These are phyloP conservation scores for Closterium sp. DNA, from an alignment of 139 green algal species.

Conservation along the genomic window DNA sequence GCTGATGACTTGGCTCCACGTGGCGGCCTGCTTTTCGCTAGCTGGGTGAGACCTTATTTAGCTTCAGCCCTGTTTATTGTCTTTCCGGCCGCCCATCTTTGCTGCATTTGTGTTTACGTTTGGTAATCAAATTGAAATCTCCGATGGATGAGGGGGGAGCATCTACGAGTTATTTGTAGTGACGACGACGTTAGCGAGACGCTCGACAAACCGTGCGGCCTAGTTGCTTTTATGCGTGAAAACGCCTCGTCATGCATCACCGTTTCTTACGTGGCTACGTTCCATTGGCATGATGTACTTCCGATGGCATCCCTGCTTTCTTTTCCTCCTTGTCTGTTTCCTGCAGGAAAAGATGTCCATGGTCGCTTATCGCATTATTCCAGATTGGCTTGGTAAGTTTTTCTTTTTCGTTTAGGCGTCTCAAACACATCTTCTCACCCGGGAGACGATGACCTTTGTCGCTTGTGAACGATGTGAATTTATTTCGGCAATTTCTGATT, in stretches of 20 bases:
- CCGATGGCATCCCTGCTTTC: background rate
- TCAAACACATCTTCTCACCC: too few relatives aligned
- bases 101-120: background rate
- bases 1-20: conserved; percentile 14
- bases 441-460: too few relatives aligned
- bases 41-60: conserved; percentile 21
- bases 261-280: background rate
- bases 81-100: background rate
- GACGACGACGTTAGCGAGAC: too few relatives aligned
- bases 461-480: too few relatives aligned
- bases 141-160: too few relatives aligned
- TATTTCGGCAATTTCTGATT: too few relatives aligned
- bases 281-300: background rate
- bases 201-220: too few relatives aligned
- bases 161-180: too few relatives aligned
- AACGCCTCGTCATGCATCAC: background rate
- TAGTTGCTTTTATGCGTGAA: background rate
- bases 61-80: background rate
- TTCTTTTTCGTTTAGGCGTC: background rate
- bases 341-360: background rate
- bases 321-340: background rate
- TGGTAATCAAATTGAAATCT: background rate
- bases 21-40: conserved; percentile 7
- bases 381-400: conserved; percentile 21
- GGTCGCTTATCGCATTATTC: conserved; percentile 22